Base-by-base conservation (phyloP, 495 filamentous ascomycete species). In the Pyrenula aspistea region DNA sequence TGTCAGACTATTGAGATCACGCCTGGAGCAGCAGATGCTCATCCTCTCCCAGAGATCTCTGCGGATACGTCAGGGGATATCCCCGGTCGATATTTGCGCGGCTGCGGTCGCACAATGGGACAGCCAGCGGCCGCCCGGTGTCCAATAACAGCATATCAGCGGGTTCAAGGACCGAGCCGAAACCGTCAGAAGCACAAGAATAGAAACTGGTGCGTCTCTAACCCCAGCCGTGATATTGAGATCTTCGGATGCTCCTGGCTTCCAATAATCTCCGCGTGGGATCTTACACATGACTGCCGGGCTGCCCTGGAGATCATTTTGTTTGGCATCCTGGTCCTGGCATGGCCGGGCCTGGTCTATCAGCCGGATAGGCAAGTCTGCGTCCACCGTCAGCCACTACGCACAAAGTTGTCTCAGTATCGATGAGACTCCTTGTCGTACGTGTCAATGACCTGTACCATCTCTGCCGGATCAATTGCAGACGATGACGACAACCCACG, bases 271-370 rank as follows among this genome's bases (percentile, higher is more conserved):
- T 42, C 31, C 31, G 31, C 31, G 31, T 42, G 31, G 31, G 15
- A 42, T 42, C 31, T 42, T 42, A 42, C 31, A 42, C 15, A 42
- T 42, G 15, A n/a, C n/a, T n/a, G n/a, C n/a, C n/a, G n/a, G n/a
- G n/a, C n/a, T n/a, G n/a, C n/a, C n/a, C n/a, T n/a, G n/a, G n/a
- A n/a, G n/a, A 70, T 76, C 60, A 66, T 75, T 51, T 61, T 73
- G 19, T 68, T 71, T 12, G 71, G 71, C 21, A 68, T 82, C 19
- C 84, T 95, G 1, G 83, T 89, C 24, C 83, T 86, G 67, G 65
- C 71, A n/a, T n/a, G n/a, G n/a, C n/a, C n/a, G n/a, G n/a, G n/a
- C n/a, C n/a, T 42, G 31, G 4, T 15, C 8, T 42, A 15, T 42
- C 31, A 42, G 4, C 31, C 31, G 31, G 31, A 42, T 42, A 8